Evolutionary conservation across 768 basidiomycete species (phyloP), one percentile per base, ranked within the genome.

Genomic region (Tricholoma furcatifolium): DNA sequence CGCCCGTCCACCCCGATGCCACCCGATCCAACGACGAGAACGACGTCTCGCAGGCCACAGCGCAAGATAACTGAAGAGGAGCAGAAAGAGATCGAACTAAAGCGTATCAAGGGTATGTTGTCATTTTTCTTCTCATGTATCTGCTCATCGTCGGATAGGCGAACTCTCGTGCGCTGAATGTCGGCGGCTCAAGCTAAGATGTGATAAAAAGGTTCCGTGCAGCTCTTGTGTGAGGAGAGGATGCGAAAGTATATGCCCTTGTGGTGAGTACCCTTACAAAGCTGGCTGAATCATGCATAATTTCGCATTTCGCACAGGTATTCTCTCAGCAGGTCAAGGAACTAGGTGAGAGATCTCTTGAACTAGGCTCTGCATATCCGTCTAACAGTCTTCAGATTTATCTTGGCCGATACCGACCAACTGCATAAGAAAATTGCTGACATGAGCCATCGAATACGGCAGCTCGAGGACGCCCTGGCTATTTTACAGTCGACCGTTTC

Each of bases 381-480:
- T 32, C 34, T 54, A 47, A 23, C 21, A n/a, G 20, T 31, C 10
- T 43, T 14, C 60, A 84, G 83, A 31, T 87, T 84, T 62, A 82
- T 86, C 43, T 73, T 87, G 9, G 84, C 84, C 2, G 83, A 84
- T 49, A 86, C 84, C 1, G 78, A 82, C 39, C 79, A 85, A 41
- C 72, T 88, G 11, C 85, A 87, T 61, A 71, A 73, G 47, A 84
- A 86, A 65, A 86, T 87, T 21, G 66, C 79, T 6, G 79, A 84
- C 46, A 85, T 87, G 84, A 79, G 80, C 63, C 76, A 81, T 60
- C 78, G 85, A 15, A 86, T 88, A 43, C 78, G 83, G 30, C 83
- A 85, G 58, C 74, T 87, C 0, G 86, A 87, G 65, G 85, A 87
- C 53, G 83, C 82, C 0, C 69, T 88, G 9, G 81, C 84, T 3